Base-by-base conservation (phyloP, 2,329 filamentous ascomycete species). In the Verticillium nonalfalfae region DNA sequence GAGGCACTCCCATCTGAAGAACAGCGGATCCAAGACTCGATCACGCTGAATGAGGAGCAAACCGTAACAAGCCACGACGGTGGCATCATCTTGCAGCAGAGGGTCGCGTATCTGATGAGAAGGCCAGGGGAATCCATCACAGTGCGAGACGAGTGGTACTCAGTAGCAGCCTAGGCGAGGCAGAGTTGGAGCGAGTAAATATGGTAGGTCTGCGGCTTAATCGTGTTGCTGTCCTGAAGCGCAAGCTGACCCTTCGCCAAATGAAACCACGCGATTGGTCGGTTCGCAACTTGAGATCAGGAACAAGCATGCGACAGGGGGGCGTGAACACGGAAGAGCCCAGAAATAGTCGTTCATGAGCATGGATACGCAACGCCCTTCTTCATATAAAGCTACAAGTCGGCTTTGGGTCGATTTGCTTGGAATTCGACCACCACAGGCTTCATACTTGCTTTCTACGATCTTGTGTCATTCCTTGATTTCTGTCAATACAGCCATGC, bases 1-100 rank as follows among this genome's bases (percentile, higher is more conserved):
- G 62, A 55, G 3, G 67, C 62, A 14, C 54, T 69, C 2, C 71
- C 72, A 0, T 63, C 68, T 3, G 71, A 72, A 39, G 69, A 67
- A 54, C 63, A 60, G 55, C 68, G 72, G 35, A 60, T 71, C 56
- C 66, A 68, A 21, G 70, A 71, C 50, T 63, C 65, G 14, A 63
- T 64, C 7, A 54, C 59, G 54, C 45, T 61, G 4, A 13, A 55
- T 1, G 60, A 60, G 13, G 18, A 45, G 5, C 40, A 38, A n/a
- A 26, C 61, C 4, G 31, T 54, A 6, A 15, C 34, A 7, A 39
- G 35, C 14, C 38, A 35, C 2, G 45, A 63, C 14, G 60, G 62
- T 3, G 21, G 14, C 7, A 31, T 58, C 6, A 57, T 39, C 13
- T 34, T 59, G n/a, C 57, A 54, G 52, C 59, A 40, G 26, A 61